Percentiles rank a stretch among this genome's conserved stretches.
Conservation (phyloP, 768 basidiomycete genomes). For the Hemileccinum impolitum region DNA sequence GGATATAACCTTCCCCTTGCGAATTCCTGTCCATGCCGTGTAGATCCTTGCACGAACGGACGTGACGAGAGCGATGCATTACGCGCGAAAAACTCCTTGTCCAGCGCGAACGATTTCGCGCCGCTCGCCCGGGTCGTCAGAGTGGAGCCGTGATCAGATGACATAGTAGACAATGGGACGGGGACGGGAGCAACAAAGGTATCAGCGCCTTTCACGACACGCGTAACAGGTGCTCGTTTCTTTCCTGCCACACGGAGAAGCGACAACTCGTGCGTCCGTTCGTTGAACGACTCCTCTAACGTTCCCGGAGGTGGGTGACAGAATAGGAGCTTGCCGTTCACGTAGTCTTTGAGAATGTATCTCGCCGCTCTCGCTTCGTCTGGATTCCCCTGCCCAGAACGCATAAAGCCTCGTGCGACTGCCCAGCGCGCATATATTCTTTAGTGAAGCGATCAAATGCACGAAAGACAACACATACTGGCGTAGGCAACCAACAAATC, state of each 20-base stretch:
- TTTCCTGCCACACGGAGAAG: constrained; percentile 63
- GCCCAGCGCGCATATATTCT: constrained; percentile 10
- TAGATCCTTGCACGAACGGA: constrained; percentile 62
- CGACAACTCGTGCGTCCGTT: constrained; percentile 57
- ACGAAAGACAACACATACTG: constrained; percentile 53
- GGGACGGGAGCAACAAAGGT: constrained; percentile 57
- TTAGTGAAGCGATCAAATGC: constrained; percentile 3
- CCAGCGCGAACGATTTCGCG: constrained; percentile 64
- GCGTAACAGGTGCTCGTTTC: constrained; percentile 85
- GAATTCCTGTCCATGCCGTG: constrained; percentile 55
- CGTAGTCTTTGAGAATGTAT: constrained; percentile 94
- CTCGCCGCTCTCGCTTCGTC: constrained; percentile 94
- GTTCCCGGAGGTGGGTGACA: constrained; percentile 84
- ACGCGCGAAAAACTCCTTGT: constrained; percentile 78
- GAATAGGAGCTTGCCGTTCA: constrained; percentile 88
- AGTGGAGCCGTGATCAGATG: constrained; percentile 18
- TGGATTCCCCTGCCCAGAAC: constrained; percentile 94
- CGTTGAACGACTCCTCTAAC: constrained; percentile 69
- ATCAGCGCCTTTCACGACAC: constrained; percentile 80
- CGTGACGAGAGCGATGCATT: constrained; percentile 48
- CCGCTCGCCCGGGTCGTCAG: constrained; percentile 33
- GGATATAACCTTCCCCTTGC: constrained; percentile 68
- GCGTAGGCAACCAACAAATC: constrained; percentile 87
- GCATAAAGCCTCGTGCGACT: constrained; percentile 93
- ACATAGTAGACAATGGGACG: neutral